Percentiles rank a stretch among this genome's conserved stretches.
phyloP scores from a whole-genome alignment of 2,329 filamentous ascomycete species.

The Stenocarpella maydis region DNA sequence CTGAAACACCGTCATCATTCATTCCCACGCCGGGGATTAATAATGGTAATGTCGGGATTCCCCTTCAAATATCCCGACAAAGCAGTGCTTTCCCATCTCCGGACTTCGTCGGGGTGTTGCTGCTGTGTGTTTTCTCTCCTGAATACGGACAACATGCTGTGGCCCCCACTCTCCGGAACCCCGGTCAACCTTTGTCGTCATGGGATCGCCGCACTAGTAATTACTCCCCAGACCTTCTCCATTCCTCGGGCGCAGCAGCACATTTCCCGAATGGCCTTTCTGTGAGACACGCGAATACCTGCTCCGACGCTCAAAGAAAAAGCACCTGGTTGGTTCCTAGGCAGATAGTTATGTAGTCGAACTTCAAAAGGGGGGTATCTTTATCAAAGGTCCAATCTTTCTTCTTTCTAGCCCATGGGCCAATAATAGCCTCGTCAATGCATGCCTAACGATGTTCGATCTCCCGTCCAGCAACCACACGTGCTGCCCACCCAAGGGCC shows the following conservation, averaged over 20 bases:
- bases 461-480: constrained; percentile 3
- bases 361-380: constrained; percentile 19
- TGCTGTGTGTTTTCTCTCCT: neutral
- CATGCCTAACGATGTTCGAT: constrained; percentile 6
- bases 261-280: neutral
- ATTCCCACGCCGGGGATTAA: neutral
- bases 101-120: neutral
- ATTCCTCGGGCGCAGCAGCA: constrained; percentile 8
- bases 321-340: neutral
- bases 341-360: neutral
- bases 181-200: neutral
- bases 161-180: neutral
- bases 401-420: neutral
- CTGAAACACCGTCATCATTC: constrained; percentile 8
- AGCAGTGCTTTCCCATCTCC: neutral
- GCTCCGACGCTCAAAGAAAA: neutral
- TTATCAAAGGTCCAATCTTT: constrained; percentile 17
- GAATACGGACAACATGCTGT: neutral
- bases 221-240: constrained; percentile 1
- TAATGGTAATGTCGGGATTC: neutral
- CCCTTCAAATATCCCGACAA: neutral
- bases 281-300: constrained; percentile 7
- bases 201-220: neutral
- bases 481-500: neutral
- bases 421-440: constrained; percentile 1